phyloP scores from a whole-genome alignment of 495 filamentous ascomycete genomes.

The Glarea lozoyensis region DNA sequence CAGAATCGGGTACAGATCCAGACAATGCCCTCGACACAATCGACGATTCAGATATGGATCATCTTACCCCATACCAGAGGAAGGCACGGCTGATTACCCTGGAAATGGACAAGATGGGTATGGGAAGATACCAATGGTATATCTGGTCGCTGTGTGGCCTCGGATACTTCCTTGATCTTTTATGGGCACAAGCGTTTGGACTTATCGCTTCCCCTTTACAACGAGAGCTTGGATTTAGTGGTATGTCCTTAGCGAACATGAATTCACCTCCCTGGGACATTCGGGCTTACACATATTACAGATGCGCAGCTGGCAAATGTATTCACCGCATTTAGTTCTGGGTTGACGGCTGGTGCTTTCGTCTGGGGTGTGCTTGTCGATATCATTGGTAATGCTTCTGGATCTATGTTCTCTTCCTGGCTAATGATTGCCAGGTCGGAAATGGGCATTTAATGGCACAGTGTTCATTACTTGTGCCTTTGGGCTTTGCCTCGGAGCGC shows the following conservation, averaged over 20 bases:
- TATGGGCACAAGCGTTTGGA: constrained; percentile 42
- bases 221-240: constrained; percentile 34
- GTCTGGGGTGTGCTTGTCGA: constrained; percentile 42
- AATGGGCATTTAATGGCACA: constrained; percentile 42
- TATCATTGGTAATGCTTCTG: constrained; percentile 26
- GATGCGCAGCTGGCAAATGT: constrained; percentile 23
- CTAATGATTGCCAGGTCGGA: constrained; percentile 25
- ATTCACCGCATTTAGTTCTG: constrained; percentile 23
- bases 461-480: constrained; percentile 35
- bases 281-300: not conserved
- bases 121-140: constrained; percentile 41
- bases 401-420: not conserved
- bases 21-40: not conserved
- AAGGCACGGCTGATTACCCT: constrained; percentile 35
- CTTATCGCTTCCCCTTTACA: constrained; percentile 34
- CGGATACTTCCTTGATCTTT: constrained; percentile 40
- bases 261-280: not conserved
- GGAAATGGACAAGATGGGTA: constrained; percentile 38
- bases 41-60: not conserved
- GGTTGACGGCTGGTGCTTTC: constrained; percentile 33
- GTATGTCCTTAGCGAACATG: constrained; percentile 6
- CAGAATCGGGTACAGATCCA: too few relatives aligned
- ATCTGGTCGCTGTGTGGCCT: constrained; percentile 40
- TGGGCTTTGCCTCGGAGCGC: constrained; percentile 33
- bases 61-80: constrained; percentile 19